Base-by-base conservation (phyloP, 1,139 yeast genomes). In the Spathaspora jeffriesii region DNA sequence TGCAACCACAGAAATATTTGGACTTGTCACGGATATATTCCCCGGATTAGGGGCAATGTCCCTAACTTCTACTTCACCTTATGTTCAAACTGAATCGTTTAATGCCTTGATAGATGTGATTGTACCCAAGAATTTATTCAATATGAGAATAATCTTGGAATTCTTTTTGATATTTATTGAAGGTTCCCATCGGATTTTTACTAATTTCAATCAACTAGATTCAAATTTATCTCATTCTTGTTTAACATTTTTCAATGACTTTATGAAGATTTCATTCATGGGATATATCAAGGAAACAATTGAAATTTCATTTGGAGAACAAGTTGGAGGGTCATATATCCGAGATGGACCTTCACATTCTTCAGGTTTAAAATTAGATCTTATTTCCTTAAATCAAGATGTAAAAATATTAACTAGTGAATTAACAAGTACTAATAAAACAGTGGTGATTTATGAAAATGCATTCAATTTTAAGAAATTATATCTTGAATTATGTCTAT, bases 91-190 rank as follows among this genome's bases (percentile, higher is more conserved):
- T 53, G 88, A 82, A 52, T 66, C 76, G 4, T 75, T 74, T 52
- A 73, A 68, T 53, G 74, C 81, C 13, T 76, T 76, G 53, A 85
- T 87, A 47, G 85, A 85, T 50, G 79, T 86, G 1, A 70, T 92
- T 40, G 88, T 88, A 1, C 84, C 88, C 0, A 82, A 90, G 4
- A 84, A 84, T 57, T 78, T 90, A n/a, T 84, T 87, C 65, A 89
- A 91, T 58, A 88, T 91, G 85, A 78, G 95, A 54, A 79, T 88
- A 3, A 78, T 90, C 23, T 63, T 84, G 49, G 89, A 83, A 48
- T 79, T 81, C 44, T 79, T 85, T 28, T 74, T 85, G 44, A 66
- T 79, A 13, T 84, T 85, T 55, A 66, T 79, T 21, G 81, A 82
- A 22, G 77, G 82, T 2, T 70, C 84, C 1, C 70, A 69, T 37